Conservation (phyloP, 106 monocot species). For the Gastrodia elata region DNA sequence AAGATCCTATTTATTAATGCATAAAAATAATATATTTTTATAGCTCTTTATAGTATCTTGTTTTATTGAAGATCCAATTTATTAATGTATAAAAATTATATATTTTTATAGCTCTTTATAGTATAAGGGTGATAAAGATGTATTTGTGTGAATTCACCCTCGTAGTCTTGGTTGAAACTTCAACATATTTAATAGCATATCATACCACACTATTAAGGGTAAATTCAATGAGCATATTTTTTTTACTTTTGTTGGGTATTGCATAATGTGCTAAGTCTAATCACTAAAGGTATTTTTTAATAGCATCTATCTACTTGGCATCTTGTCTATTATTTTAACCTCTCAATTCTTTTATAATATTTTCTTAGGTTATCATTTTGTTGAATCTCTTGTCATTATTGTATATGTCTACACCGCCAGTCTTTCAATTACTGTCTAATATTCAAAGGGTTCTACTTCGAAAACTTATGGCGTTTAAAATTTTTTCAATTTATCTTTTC, state of each 20-base stretch:
- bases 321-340: background rate
- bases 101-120: too few relatives aligned
- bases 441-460: background rate
- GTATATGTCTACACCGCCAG: background rate
- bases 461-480: background rate
- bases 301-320: background rate
- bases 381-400: background rate
- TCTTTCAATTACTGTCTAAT: background rate
- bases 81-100: too few relatives aligned
- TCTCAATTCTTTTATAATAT: background rate
- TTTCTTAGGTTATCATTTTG: background rate
- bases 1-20: too few relatives aligned
- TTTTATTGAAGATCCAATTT: too few relatives aligned
- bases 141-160: background rate
- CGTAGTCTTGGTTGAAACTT: background rate
- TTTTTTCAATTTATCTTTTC: background rate
- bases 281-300: background rate
- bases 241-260: background rate
- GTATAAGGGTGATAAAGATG: too few relatives aligned
- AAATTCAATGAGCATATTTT: background rate
- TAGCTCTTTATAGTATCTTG: too few relatives aligned
- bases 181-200: background rate
- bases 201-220: background rate
- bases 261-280: background rate
- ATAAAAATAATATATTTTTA: too few relatives aligned